Evolutionary conservation across 2,329 filamentous ascomycete species (phyloP), one percentile per base, ranked within the genome.

Genomic region (Colletotrichum sojae): DNA sequence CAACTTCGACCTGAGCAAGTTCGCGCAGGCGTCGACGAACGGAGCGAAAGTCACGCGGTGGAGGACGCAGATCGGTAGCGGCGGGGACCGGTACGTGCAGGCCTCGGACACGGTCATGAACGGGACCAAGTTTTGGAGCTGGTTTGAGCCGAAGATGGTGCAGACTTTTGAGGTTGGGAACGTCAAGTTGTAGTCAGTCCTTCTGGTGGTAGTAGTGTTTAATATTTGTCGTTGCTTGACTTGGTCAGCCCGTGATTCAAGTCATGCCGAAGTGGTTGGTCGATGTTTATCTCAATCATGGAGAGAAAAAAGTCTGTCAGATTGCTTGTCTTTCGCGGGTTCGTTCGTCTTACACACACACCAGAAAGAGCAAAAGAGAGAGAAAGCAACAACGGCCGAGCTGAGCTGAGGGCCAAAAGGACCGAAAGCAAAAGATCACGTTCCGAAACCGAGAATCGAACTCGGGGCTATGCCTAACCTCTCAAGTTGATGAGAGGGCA

Each of bases 151-250:
- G 10, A 76, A 78, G 46, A 72, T 73, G 64, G 76, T 83, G 3
- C 79, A 81, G 73, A 83, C 80, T 0, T 83, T 82, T 59, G 81
- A 83, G 66, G 66, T 83, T 15, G 59, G 69, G 1, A 74, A 73
- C n/a, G 74, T 78, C 1, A 72, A 72, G 39, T 45, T 76, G 15
- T 76, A 53, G 15, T 36, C 27, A 31, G 31, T 36, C 2, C 1
- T 3, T 5, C 13, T 46, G 2, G n/a, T 27, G n/a, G n/a, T n/a
- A n/a, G n/a, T n/a, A 18, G 20, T 39, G 18, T 27, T 39, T 39
- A 39, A 51, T 49, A 18, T 15, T 51, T 13, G 22, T 5, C 25
- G 20, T 49, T 13, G n/a, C n/a, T 25, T 5, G 10, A 51, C 10
- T 22, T 51, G 22, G 22, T 25, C 22, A 25, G 22, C 22, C 22